A percentile compares a stretch with the other conserved stretches of the same genome.
phyloP scores from a whole-genome alignment of 495 filamentous ascomycete species.

The Penicillium herquei region DNA sequence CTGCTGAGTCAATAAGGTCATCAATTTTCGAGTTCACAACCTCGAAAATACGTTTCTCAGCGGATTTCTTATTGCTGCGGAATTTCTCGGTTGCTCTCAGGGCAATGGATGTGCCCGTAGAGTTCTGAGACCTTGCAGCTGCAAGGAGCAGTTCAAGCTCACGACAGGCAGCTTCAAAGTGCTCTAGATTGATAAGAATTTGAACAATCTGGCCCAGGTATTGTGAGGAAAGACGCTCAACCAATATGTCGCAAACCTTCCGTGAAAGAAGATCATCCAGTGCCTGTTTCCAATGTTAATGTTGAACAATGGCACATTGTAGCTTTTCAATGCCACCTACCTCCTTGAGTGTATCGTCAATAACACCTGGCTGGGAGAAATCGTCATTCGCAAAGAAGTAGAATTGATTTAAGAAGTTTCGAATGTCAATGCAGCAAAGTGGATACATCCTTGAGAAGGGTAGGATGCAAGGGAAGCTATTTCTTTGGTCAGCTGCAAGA shows the following conservation, averaged over 20 bases:
- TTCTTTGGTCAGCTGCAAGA: constrained; percentile 9
- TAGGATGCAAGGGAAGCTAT: constrained; percentile 83
- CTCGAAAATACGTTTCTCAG: constrained; percentile 97
- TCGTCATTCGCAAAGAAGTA: constrained; percentile 95
- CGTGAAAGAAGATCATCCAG: constrained; percentile 86
- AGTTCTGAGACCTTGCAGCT: constrained; percentile 70
- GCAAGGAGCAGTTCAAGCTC: constrained; percentile 84
- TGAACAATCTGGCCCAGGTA: constrained; percentile 97
- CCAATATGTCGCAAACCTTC: constrained; percentile 85
- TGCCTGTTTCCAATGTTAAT: constrained; percentile 43
- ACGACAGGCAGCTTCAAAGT: constrained; percentile 89
- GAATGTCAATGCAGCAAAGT: constrained; percentile 94
- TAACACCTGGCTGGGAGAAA: constrained; percentile 79
- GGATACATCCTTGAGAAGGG: constrained; percentile 99
- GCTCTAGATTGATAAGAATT: constrained; percentile 94
- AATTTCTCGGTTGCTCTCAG: constrained; percentile 84
- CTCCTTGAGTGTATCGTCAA: constrained; percentile 83
- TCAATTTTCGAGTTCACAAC: constrained; percentile 98
- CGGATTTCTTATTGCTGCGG: constrained; percentile 85
- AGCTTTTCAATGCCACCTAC: constrained; percentile 37
- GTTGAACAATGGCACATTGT: not conserved
- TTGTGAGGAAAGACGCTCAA: constrained; percentile 85
- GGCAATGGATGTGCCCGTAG: constrained; percentile 68
- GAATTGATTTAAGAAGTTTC: constrained; percentile 94
- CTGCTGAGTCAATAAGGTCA: constrained; percentile 92